Percentiles rank a stretch among this genome's conserved stretches.
phyloP scores from a whole-genome alignment of 345 rosid genomes.

The Acer negundo region DNA sequence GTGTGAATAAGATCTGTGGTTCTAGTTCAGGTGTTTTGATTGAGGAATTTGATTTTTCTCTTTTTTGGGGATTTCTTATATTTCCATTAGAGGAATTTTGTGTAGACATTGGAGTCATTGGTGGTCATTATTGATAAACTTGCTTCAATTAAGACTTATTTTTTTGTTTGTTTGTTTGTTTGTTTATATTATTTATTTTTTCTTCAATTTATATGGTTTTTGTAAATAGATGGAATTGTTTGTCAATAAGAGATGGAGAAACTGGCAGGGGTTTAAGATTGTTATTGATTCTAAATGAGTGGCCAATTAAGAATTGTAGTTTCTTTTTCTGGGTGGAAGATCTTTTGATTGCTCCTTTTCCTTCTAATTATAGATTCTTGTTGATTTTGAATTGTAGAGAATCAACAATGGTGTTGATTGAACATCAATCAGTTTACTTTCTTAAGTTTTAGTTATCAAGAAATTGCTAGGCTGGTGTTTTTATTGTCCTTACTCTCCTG shows the following conservation, averaged over 20 bases:
- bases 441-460: not conserved
- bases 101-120: not conserved
- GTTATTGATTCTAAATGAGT: not conserved
- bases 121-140: not conserved
- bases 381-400: not conserved
- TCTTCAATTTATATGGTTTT: not conserved
- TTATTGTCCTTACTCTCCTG: not conserved
- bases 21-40: not conserved
- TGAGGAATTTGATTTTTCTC: not conserved
- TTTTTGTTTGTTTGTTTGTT: not conserved
- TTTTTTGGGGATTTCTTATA: not conserved
- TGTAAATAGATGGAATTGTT: not conserved
- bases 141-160: constrained; percentile 8
- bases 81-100: not conserved
- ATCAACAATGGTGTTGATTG: not conserved
- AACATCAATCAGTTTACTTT: not conserved
- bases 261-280: not conserved
- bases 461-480: not conserved
- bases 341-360: constrained; percentile 4
- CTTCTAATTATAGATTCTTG: not conserved
- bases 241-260: too few species aligned
- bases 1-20: constrained; percentile 16
- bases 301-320: not conserved
- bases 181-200: constrained; percentile 1
- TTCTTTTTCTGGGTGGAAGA: not conserved